Base-by-base conservation (phyloP, 257 asterid species). In the Buddleja alternifolia region DNA sequence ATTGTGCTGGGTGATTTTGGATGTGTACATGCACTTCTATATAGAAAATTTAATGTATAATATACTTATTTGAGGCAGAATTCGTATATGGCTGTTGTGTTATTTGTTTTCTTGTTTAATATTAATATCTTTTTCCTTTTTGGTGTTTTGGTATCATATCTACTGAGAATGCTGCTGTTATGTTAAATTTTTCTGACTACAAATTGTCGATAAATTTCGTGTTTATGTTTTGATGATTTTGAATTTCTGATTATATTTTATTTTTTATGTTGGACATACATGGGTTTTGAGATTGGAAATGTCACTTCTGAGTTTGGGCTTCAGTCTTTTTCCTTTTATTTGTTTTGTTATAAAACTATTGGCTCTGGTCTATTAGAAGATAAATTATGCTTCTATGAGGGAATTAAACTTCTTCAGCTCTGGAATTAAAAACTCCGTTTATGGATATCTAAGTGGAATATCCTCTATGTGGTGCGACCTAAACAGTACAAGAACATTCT, bases 401-500 rank as follows among this genome's bases (percentile, higher is more conserved):
- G 37, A 12, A 25, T 29, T 46, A 29, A 50, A 10, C 12, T 10
- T 14, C 32, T 48, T 21, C 42, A 11, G 19, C 11, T 37, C 17
- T 41, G 40, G 45, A 52, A 56, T 41, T 34, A n/a, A 34, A 34
- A 60, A 11, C n/a, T 2, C 48, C 57, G 57, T 23, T 47, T 9
- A 36, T 63, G 60, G 42, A 70, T 68, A 69, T 62, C 53, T 40
- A 5, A 14, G 3, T 7, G 39, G 66, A 65, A 34, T 56, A 66
- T 70, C 36, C 73, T 15, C 32, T 42, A 24, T n/a, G 36, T n/a
- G n/a, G n/a, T n/a, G n/a, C n/a, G n/a, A n/a, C n/a, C n/a, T n/a
- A n/a, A n/a, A n/a, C n/a, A n/a, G n/a, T n/a, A n/a, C n/a, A n/a
- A 20, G 37, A 46, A 55, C 57, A 56, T 65, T 72, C 62, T 42